These are phyloP conservation scores for Myxozyma neglecta DNA, from an alignment of 805 yeast genomes.

Conservation along the genomic window DNA sequence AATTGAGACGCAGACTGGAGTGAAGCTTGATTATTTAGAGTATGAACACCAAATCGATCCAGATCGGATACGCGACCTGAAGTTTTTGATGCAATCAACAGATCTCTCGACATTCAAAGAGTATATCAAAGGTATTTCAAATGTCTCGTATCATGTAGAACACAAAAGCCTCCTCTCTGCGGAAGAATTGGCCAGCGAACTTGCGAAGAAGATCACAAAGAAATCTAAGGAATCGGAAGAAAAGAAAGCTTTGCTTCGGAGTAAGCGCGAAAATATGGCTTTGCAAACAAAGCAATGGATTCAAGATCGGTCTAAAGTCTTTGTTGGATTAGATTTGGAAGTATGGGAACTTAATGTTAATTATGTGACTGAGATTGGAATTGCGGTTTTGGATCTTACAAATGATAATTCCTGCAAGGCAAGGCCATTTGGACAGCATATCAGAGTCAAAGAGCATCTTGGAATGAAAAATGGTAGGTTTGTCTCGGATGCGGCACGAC, in stretches of 20 bases:
- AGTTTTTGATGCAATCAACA: neutral
- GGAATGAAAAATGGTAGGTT: slow-evolving; percentile 17
- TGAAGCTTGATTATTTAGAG: neutral
- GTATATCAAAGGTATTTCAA: neutral
- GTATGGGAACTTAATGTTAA: slow-evolving; percentile 8
- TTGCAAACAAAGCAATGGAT: neutral
- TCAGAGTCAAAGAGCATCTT: slow-evolving; percentile 7
- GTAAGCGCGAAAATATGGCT: neutral
- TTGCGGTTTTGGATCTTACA: slow-evolving; percentile 6
- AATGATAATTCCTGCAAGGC: neutral
- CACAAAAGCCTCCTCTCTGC: neutral
- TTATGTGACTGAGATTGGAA: slow-evolving; percentile 18
- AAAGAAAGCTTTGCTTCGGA: neutral
- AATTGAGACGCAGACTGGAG: neutral
- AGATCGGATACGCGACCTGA: neutral
- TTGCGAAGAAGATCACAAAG: neutral
- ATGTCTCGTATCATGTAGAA: neutral
- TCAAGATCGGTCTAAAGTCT: neutral
- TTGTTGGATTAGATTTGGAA: slow-evolving; percentile 23
- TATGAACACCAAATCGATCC: neutral
- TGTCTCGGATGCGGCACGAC: slow-evolving; percentile 15
- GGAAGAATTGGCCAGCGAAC: neutral
- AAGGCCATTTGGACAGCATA: slow-evolving; percentile 1
- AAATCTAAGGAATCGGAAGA: neutral
- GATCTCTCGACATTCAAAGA: neutral